Conservation (phyloP, 1,139 yeast species). For the Geotrichum reessii region DNA sequence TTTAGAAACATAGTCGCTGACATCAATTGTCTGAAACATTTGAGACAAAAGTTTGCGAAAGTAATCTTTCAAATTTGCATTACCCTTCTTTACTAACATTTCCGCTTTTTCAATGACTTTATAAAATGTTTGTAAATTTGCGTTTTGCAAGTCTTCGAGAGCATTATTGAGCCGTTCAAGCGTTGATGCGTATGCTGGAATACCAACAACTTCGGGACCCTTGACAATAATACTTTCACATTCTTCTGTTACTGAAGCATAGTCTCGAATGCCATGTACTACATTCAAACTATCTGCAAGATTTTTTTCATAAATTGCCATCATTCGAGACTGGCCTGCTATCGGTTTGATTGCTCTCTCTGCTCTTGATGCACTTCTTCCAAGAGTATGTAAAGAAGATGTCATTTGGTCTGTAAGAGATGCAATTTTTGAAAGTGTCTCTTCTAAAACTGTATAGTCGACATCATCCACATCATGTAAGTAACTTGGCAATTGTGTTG, state of each 20-base stretch:
- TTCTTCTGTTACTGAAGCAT: constrained; percentile 46
- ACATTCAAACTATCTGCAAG: constrained; percentile 55
- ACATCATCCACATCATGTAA: constrained; percentile 53
- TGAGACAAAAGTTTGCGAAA: constrained; percentile 23
- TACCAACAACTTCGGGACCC: constrained; percentile 26
- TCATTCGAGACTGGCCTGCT: constrained; percentile 53
- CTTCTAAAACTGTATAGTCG: constrained; percentile 76
- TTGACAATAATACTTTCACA: constrained; percentile 24
- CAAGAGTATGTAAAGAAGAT: constrained; percentile 50
- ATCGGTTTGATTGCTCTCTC: constrained; percentile 66
- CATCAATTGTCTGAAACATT: constrained; percentile 27
- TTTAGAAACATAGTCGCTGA: constrained; percentile 21
- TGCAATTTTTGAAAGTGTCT: constrained; percentile 57
- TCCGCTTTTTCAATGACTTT: constrained; percentile 31
- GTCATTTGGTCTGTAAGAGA: constrained; percentile 54
- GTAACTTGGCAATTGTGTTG: constrained; percentile 14
- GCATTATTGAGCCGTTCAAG: constrained; percentile 26
- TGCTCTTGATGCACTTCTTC: constrained; percentile 56
- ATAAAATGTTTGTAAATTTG: constrained; percentile 29
- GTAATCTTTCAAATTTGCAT: constrained; percentile 25
- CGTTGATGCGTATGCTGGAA: constrained; percentile 25
- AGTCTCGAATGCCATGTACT: constrained; percentile 58
- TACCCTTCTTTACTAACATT: constrained; percentile 26
- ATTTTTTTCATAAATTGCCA: constrained; percentile 50
- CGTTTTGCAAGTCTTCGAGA: constrained; percentile 25